Evolutionary conservation across 768 basidiomycete genomes (phyloP), one percentile per base, ranked within the genome.

Genomic region (Lentinus tigrinus): DNA sequence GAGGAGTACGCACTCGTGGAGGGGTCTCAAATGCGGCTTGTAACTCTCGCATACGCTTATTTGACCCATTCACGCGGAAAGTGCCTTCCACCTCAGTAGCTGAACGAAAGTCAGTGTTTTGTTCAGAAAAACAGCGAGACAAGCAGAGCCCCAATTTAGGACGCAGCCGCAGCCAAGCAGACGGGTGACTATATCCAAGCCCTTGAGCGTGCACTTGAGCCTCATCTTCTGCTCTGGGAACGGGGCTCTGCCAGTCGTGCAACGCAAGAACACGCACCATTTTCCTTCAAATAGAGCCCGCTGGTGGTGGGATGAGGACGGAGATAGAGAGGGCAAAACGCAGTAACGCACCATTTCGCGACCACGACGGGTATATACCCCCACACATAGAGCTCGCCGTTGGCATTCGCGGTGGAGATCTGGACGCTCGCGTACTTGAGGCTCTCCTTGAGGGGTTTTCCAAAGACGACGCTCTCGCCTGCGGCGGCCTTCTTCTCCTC

Each of bases 301-400:
- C 94, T 95, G 62, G 28, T 62, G 49, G 46, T 63, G 39, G 58
- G 56, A 61, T 38, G 57, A 28, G 58, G 52, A 27, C 52, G 44
- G 37, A 34, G 38, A 56, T 60, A 47, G 62, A 34, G 52, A 63
- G 54, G 58, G 37, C 56, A 44, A 23, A 28, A 27, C 52, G 21
- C 40, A 27, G 19, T 47, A 52, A 75, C 87, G 67, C 65, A 93
- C 93, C 94, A 98, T 75, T 97, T 98, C 46, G 96, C 96, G 40
- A 99, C 96, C 52, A 98, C 95, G 40, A 98, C 93, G 9, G 96
- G 96, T 48, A 99, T 92, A 70, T 90, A 91, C 1, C 95, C 94
- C 89, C 92, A 95, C 5, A 94, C 89, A 69, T 91, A 92, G 17
- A 93, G 79, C 63, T 91, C 85, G 8, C 93, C 93, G 59, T 84